Base-by-base conservation (phyloP, 345 rosid genomes). In the Arabis alpina region DNA sequence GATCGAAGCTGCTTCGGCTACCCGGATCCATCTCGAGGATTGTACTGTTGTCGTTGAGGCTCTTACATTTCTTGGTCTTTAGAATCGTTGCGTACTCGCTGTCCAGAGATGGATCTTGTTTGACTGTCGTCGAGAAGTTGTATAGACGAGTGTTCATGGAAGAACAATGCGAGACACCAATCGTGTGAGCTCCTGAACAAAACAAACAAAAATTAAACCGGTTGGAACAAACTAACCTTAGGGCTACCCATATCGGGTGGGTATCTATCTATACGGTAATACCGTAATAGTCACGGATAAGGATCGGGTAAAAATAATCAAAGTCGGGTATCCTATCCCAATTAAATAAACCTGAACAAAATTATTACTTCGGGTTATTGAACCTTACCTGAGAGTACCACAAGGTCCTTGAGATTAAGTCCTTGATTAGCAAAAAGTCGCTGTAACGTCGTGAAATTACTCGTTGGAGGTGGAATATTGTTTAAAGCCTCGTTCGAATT, bases 11-110 rank as follows among this genome's bases (percentile, higher is more conserved):
- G 53, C 52, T 87, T 0, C 79, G 64, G 19, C 97, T 93, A 8
- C 97, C 97, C 0, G 98, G 96, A 60, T 93, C 89, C 91, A 93
- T 88, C 70, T 87, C 96, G 8, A 86, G 80, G 41, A 70, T 78
- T 8, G 96, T 93, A 28, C 73, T 80, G 72, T 75, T 85, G 60
- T 93, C 94, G 8, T 40, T 86, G 1, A 67, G 80, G 51, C 56
- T 84, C 64, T 42, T 85, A 71, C 98, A 93, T 76, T 88, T 88
- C 10, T 64, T 88, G 28, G 90, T 82, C 82, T 85, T 90, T 4
- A 90, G 76, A 59, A 65, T 86, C 0, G 86, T 75, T 3, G 96
- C 97, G 58, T 93, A 93, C 71, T 82, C 82, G 13, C 83, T 81
- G 71, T 90, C 92, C 0, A 88, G 70, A 11, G 93, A 62, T 0